Base-by-base conservation (phyloP, 2,329 filamentous ascomycete genomes). In the Aureobasidium sp. region DNA sequence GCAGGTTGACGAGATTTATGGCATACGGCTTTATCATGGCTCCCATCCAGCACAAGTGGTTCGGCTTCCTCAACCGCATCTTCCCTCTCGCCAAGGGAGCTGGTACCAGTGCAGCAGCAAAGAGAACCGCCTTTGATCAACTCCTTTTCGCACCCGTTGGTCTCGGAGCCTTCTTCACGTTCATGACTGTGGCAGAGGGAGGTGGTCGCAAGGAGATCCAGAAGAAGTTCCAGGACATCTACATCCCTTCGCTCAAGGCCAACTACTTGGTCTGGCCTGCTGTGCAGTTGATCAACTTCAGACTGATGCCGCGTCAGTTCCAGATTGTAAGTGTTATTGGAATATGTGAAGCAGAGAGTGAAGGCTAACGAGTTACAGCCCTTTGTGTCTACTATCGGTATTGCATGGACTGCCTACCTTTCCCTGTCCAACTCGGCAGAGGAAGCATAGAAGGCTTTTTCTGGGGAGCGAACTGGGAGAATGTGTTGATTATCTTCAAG, bases 21-120 rank as follows among this genome's bases (percentile, higher is more conserved):
- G 88, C 90, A 5, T 99, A 97, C 74, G 91, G 91, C 72, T 97
- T 97, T 78, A 84, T 89, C 71, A 97, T 97, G 91, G 91, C 94
- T 5, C 94, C 94, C 0, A 70, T 97, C 37, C 93, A 97, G 74
- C 96, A 96, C 78, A 88, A 90, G 73, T 99, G 94, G 94, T 97
- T 97, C 76, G 84, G 85, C 57, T 92, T 96, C 74, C 79, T 99
- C 65, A 88, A 86, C 37, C 82, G 80, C 66, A 81, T 86, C 10
- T 99, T 99, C 70, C 94, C 94, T 5, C 86, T 97, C 55, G 89
- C 87, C 57, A 91, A 93, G 79, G 83, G 80, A 11, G 84, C 84
- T 68, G 87, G 87, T 2, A 87, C 91, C 54, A 78, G 81, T 2
- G 91, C 91, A 36, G 91, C 91, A 3, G 76, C 97, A 75, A 96